phyloP scores from a whole-genome alignment of 805 yeast species.

The Monosporozyma aquatica region DNA sequence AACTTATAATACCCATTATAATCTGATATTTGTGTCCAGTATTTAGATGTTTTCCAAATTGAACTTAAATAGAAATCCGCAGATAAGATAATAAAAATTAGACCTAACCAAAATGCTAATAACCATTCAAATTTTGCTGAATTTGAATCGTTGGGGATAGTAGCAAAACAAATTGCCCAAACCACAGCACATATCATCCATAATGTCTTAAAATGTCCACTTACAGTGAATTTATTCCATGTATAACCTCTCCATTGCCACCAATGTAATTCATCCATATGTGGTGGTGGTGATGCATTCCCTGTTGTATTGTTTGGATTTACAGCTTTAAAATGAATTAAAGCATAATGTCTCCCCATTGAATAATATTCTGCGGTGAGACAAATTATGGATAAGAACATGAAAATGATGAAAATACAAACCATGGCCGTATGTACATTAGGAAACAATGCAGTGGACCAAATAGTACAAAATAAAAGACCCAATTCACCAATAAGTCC shows the following conservation, averaged over 20 bases:
- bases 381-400: constrained; percentile 43
- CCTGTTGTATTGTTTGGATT: too few relatives aligned
- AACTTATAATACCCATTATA: constrained; percentile 8
- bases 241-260: constrained; percentile 29
- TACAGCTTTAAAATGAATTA: constrained; percentile 26
- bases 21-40: constrained; percentile 11
- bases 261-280: constrained; percentile 14
- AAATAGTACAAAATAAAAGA: constrained; percentile 61
- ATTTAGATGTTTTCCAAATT: constrained; percentile 23
- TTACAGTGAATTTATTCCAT: constrained; percentile 39
- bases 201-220: constrained; percentile 43
- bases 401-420: constrained; percentile 56
- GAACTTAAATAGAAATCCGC: constrained; percentile 60
- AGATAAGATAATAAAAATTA: constrained; percentile 52
- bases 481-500: constrained; percentile 62
- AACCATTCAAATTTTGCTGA: constrained; percentile 78
- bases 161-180: constrained; percentile 63
- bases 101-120: constrained; percentile 74
- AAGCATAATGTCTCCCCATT: constrained; percentile 37
- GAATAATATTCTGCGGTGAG: constrained; percentile 38
- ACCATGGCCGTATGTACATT: constrained; percentile 57
- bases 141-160: constrained; percentile 34
- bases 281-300: background rate
- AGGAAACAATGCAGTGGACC: constrained; percentile 51
- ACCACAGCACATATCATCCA: constrained; percentile 64